Evolutionary conservation across 208 protist species (phyloP).

Genomic region (Trypanosomatidae sp.): DNA sequence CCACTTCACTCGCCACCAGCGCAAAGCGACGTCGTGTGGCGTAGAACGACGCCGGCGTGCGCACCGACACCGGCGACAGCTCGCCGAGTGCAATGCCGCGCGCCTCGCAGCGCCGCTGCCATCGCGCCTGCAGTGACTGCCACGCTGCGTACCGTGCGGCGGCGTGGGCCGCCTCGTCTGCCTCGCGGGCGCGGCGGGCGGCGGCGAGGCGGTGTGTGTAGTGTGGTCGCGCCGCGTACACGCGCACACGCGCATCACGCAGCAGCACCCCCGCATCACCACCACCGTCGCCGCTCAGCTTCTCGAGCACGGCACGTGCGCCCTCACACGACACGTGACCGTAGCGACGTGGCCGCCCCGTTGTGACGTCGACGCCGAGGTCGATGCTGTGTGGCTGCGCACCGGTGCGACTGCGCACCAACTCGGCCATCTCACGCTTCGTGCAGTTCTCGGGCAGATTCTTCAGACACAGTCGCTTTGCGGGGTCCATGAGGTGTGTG

Average conservation of each 20-base stretch:
- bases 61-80: too few relatives aligned
- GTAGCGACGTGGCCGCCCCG: conserved; percentile 48
- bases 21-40: conserved; percentile 36
- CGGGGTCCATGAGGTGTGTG: conserved; percentile 44
- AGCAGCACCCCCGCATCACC: conserved; percentile 21
- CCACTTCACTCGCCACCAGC: conserved; percentile 42
- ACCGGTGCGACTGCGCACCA: conserved; percentile 65
- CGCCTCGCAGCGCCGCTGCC: conserved; percentile 29
- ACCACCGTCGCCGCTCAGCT: conserved; percentile 22
- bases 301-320: conserved; percentile 58
- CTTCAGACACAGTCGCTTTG: conserved; percentile 79
- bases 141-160: conserved; percentile 17
- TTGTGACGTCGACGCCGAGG: conserved; percentile 43
- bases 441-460: conserved; percentile 67
- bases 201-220: conserved; percentile 59
- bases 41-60: conserved; percentile 51
- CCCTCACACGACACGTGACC: conserved; percentile 80
- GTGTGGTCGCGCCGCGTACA: conserved; percentile 39
- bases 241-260: conserved; percentile 18
- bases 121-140: conserved; percentile 11
- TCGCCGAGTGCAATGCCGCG: conserved; percentile 29
- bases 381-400: conserved; percentile 77
- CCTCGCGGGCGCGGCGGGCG: conserved; percentile 54
- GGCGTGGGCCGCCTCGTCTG: conserved; percentile 31
- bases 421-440: conserved; percentile 74